phyloP scores from a whole-genome alignment of 345 rosid genomes.

The Clausena lansium region DNA sequence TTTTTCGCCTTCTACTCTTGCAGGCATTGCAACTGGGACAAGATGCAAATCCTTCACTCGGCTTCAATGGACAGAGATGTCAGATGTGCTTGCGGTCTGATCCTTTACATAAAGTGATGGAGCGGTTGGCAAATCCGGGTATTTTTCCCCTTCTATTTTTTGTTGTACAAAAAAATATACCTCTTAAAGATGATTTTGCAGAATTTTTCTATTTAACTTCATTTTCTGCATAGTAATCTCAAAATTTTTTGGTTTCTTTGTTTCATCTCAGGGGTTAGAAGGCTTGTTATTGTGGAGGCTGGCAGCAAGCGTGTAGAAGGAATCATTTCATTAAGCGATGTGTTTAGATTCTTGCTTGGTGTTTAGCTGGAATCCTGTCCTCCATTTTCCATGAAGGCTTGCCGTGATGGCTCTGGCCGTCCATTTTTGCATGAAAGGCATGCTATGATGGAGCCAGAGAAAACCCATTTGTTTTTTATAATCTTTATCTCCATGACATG shows the following conservation, averaged over 20 bases:
- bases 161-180: not conserved
- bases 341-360: conserved; percentile 67
- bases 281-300: conserved; percentile 74
- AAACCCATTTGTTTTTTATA: conserved; percentile 11
- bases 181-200: not conserved
- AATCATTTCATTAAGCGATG: conserved; percentile 66
- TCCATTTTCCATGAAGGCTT: conserved; percentile 2
- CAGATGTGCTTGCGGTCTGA: conserved; percentile 88
- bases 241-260: not conserved
- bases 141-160: not conserved
- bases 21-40: conserved; percentile 83
- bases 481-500: not conserved
- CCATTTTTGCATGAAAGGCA: conserved; percentile 10
- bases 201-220: not conserved
- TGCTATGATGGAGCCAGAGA: conserved; percentile 17
- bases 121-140: conserved; percentile 78
- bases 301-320: conserved; percentile 94
- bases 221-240: not conserved
- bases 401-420: not conserved
- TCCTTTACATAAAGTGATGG: conserved; percentile 77
- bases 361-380: conserved; percentile 22
- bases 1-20: not conserved
- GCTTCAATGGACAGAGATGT: conserved; percentile 64
- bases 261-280: conserved; percentile 53
- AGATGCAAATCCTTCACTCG: conserved; percentile 54